Evolutionary conservation across 768 basidiomycete genomes (phyloP), one percentile per base, ranked within the genome.

Genomic region (Trametes coccinea): DNA sequence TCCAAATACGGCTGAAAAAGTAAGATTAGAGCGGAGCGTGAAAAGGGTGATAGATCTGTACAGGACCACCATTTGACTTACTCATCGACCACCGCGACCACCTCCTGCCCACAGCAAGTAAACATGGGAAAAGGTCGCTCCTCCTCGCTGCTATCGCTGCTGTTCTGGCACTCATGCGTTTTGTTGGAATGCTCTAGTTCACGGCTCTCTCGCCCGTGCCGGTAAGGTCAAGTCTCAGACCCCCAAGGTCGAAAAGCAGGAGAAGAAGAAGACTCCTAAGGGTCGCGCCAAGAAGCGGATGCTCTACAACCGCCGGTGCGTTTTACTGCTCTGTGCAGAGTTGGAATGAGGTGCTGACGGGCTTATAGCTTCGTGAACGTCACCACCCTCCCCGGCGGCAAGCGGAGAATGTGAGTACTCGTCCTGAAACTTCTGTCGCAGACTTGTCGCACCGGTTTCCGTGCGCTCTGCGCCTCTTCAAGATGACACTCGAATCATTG

Each of bases 141-240:
- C 34, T 49, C 49, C 33, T 61, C 33, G 48, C 14, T 53, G 16
- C 39, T 55, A 43, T 41, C 39, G 44, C 30, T 47, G 29, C 53
- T n/a, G 27, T 33, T 64, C 45, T 46, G 43, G 37, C 56, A 49
- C 53, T 62, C 56, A 33, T 59, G 22, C 49, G 49, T 63, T 50
- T 44, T 59, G 47, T 48, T 55, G 43, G 47, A 53, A 53, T 47
- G 39, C 48, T 59, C 14, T 64, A 94, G 95, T 96, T 81, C 95
- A 98, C 90, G 95, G 95, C 77, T 98, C 95, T 76, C 94, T 96
- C 81, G 95, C 95, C 81, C 95, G 95, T 84, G 95, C 95, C 76
- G 95, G 95, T 78, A 98, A 98, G 87, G 96, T 98, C 84, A 97
- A 94, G 82, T 93, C 92, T 70, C 93, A 95, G 81, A 92, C 90